Evolutionary conservation across 345 rosid genomes (phyloP).

Genomic region (Heritiera fomes): DNA sequence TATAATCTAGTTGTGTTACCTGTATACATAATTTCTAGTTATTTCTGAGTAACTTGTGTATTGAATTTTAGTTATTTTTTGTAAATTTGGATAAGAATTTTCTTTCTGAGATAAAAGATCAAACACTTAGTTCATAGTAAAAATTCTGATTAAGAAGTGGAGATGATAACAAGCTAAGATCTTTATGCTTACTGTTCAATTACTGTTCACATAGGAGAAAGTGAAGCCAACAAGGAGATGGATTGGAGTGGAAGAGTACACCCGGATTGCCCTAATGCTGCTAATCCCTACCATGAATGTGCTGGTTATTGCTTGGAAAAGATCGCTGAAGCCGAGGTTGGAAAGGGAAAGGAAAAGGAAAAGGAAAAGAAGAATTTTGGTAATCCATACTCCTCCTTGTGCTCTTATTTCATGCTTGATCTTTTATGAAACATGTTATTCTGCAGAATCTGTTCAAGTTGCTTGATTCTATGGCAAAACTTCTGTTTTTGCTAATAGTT

Average conservation of each 20-base stretch:
- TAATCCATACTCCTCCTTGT: not conserved
- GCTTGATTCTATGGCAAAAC: too few relatives aligned
- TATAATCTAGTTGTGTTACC: not conserved
- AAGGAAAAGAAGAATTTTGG: conserved; percentile 20
- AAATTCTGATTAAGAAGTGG: not conserved
- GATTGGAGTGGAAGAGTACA: conserved; percentile 36
- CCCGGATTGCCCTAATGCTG: conserved; percentile 48
- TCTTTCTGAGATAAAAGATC: not conserved
- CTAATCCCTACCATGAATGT: conserved; percentile 73
- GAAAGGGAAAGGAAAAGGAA: not conserved
- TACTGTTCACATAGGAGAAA: not conserved
- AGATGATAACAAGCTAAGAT: conserved; percentile 8
- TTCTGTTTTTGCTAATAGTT: too few relatives aligned
- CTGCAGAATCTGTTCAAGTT: not conserved
- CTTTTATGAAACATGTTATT: not conserved
- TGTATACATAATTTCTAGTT: not conserved
- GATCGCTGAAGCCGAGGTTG: conserved; percentile 24
- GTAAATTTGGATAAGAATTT: not conserved
- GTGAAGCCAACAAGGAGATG: conserved; percentile 15
- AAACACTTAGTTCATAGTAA: not conserved
- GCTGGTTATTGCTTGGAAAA: conserved; percentile 50
- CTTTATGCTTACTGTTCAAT: not conserved
- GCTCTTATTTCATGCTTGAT: not conserved
- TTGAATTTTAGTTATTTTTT: not conserved
- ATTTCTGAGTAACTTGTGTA: not conserved